A percentile compares a stretch with the other conserved stretches of the same genome.
Conservation (phyloP, 257 asterid species). For the Verbascum thapsus region DNA sequence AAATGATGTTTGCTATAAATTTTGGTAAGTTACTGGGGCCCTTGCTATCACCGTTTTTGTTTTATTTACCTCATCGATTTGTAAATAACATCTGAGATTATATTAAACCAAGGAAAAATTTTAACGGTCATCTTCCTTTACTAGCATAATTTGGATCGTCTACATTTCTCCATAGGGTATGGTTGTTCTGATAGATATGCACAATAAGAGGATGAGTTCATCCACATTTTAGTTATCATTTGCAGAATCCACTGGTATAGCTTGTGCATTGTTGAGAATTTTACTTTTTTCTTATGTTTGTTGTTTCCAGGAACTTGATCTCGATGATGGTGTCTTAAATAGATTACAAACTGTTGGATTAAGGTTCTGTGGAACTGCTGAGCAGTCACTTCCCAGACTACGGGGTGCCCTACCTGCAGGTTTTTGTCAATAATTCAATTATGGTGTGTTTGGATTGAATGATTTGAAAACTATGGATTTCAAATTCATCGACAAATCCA, state of each 20-base stretch:
- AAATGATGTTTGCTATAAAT: neutral
- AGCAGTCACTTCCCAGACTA: constrained; percentile 90
- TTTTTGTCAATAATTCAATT: constrained; percentile 30
- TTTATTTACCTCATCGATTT: constrained; percentile 6
- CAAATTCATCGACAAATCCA: too few species aligned
- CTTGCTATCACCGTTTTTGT: neutral
- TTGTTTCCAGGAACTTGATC: constrained; percentile 82
- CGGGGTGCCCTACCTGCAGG: constrained; percentile 98
- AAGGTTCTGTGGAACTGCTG: constrained; percentile 92
- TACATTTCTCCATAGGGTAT: neutral
- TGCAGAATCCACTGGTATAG: constrained; percentile 6
- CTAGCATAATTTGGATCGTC: neutral
- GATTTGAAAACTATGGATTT: too few species aligned
- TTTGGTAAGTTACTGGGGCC: constrained; percentile 8
- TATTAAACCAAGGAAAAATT: constrained; percentile 7
- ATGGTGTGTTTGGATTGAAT: too few species aligned
- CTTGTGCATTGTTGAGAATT: constrained; percentile 9
- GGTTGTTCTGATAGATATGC: neutral
- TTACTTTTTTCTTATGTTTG: constrained; percentile 22
- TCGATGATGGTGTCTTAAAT: constrained; percentile 76
- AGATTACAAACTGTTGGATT: constrained; percentile 95
- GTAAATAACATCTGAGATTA: neutral
- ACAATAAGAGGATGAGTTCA: neutral
- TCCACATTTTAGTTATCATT: constrained; percentile 1
- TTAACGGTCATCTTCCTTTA: neutral